Percentiles rank a stretch among this genome's conserved stretches.
Evolutionary conservation across 345 rosid genomes (phyloP).

Genomic region (Salix koriyanagi): DNA sequence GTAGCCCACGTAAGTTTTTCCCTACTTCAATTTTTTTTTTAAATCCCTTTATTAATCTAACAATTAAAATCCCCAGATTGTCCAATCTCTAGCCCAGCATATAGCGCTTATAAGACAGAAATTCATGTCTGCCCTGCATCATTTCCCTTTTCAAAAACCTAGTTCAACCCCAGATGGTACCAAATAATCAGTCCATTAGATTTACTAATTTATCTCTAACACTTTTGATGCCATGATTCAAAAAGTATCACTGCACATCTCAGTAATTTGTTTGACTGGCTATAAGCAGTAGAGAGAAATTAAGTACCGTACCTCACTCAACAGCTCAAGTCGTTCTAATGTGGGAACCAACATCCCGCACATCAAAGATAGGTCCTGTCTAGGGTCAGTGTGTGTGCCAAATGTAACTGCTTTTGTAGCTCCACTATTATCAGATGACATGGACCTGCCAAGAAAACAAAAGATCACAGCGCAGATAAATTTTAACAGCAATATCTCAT

Average conservation of each 20-base stretch:
- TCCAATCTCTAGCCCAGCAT: too few relatives aligned
- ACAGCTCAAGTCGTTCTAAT: constrained; percentile 71
- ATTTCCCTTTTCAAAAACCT: too few relatives aligned
- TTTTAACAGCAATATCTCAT: too few relatives aligned
- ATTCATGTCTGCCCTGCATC: too few relatives aligned
- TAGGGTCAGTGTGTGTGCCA: constrained; percentile 39
- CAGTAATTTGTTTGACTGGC: not conserved
- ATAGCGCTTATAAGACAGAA: too few relatives aligned
- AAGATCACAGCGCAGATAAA: not conserved
- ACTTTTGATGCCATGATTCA: too few relatives aligned
- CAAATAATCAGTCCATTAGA: not conserved
- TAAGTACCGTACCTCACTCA: constrained; percentile 63
- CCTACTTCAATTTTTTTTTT: too few relatives aligned
- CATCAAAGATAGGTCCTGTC: constrained; percentile 41
- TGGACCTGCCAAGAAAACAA: constrained; percentile 38
- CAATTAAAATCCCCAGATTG: too few relatives aligned
- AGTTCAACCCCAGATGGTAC: not conserved
- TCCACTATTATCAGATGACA: constrained; percentile 29
- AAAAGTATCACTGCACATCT: not conserved
- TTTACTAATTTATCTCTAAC: not conserved
- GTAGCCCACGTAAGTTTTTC: too few relatives aligned
- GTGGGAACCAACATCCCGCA: constrained; percentile 61
- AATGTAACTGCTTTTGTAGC: constrained; percentile 32
- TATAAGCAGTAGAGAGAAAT: not conserved
- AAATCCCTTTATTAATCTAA: too few relatives aligned